Evolutionary conservation across 2,329 filamentous ascomycete species (phyloP).

Genomic region (Aureobasidium sp.): DNA sequence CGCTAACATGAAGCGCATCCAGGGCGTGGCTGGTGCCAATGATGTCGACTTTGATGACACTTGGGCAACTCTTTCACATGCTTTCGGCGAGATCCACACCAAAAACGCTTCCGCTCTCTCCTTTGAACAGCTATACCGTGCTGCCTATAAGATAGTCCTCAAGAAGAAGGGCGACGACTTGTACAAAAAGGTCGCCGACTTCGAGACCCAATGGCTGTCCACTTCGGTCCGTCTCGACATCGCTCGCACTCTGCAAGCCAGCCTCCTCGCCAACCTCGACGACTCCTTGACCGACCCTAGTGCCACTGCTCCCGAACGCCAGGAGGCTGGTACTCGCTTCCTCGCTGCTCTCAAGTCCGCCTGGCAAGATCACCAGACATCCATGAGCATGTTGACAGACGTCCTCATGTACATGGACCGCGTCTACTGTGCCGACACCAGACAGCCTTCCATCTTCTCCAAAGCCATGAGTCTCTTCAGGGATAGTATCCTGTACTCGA

Average conservation of each 20-base stretch:
- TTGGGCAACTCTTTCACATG: conserved; percentile 70
- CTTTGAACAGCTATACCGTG: conserved; percentile 92
- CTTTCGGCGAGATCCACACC: conserved; percentile 80
- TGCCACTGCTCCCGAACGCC: conserved; percentile 68
- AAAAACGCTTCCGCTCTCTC: conserved; percentile 85
- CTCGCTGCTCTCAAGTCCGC: conserved; percentile 66
- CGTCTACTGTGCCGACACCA: conserved; percentile 67
- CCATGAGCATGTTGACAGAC: conserved; percentile 92
- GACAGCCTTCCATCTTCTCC: conserved; percentile 71
- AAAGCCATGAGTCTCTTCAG: conserved; percentile 82
- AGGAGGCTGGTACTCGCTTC: conserved; percentile 76
- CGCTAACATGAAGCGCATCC: conserved; percentile 9
- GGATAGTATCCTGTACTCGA: conserved; percentile 69
- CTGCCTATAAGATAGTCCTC: conserved; percentile 87
- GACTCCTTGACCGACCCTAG: conserved; percentile 31
- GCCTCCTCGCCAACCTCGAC: conserved; percentile 23
- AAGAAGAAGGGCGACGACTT: conserved; percentile 77
- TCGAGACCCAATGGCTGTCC: conserved; percentile 76
- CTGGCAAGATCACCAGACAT: conserved; percentile 85
- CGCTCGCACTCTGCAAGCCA: conserved; percentile 61
- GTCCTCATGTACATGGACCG: conserved; percentile 97
- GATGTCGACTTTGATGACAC: conserved; percentile 75
- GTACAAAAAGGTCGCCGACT: conserved; percentile 71
- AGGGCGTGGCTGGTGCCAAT: conserved; percentile 53
- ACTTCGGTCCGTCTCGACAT: conserved; percentile 66